Percentiles rank a stretch among this genome's conserved stretches.
Evolutionary conservation across 495 filamentous ascomycete species (phyloP).

Genomic region (Penicillium longicatenatum): DNA sequence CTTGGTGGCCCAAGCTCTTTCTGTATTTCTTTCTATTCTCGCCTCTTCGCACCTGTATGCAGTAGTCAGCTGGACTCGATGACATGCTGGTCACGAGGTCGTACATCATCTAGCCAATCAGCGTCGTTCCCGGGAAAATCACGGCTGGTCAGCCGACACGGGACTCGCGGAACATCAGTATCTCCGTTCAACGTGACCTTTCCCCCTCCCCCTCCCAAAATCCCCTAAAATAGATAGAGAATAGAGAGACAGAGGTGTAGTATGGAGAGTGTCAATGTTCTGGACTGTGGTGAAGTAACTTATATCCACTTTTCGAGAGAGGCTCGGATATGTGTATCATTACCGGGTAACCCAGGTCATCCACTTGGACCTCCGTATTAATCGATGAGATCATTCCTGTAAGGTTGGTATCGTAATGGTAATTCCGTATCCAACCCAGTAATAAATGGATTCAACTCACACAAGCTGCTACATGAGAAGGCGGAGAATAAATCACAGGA

Average conservation of each 20-base stretch:
- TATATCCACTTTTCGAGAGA: not conserved
- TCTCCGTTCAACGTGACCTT: slow-evolving; percentile 15
- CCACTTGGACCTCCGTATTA: too few relatives aligned
- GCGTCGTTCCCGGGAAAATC: slow-evolving; percentile 23
- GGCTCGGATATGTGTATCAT: not conserved
- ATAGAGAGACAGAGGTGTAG: not conserved
- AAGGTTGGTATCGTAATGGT: not conserved
- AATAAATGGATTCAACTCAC: not conserved
- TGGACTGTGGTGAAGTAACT: not conserved
- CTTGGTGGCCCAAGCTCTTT: slow-evolving; percentile 1
- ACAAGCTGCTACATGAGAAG: too few relatives aligned
- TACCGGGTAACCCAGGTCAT: not conserved
- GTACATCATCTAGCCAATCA: slow-evolving; percentile 12
- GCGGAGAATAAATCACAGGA: too few relatives aligned
- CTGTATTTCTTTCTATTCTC: slow-evolving; percentile 1
- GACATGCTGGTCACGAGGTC: slow-evolving; percentile 28
- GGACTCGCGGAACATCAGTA: slow-evolving; percentile 21
- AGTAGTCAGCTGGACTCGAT: slow-evolving; percentile 32
- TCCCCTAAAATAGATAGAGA: not conserved
- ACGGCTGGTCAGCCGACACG: slow-evolving; percentile 27
- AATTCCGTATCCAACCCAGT: not conserved
- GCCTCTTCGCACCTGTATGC: not conserved
- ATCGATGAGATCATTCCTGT: slow-evolving; percentile 4
- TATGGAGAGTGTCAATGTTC: not conserved
- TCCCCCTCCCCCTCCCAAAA: not conserved